Percentiles rank a stretch among this genome's conserved stretches.
phyloP scores from a whole-genome alignment of 441 rosid genomes.

The Aquilaria agallochum region DNA sequence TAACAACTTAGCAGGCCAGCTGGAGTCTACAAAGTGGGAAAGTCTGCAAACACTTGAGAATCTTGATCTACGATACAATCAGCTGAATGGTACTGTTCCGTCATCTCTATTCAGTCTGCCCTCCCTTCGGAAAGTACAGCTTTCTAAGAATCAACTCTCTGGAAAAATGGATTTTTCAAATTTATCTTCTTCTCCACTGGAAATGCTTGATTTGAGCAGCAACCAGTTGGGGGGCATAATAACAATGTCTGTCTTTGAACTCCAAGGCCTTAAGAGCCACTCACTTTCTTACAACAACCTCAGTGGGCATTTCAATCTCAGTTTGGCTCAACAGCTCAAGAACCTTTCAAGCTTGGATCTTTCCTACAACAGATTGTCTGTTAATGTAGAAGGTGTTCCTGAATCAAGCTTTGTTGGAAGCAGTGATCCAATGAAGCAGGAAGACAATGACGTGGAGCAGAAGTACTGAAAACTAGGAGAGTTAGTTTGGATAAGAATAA shows the following conservation, averaged over 20 bases:
- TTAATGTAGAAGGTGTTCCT: background rate
- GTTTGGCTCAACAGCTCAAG: conserved; percentile 5
- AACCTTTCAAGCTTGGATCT: conserved; percentile 29
- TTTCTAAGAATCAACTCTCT: conserved; percentile 24
- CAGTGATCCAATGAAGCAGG: too few relatives aligned
- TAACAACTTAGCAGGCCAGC: too few relatives aligned
- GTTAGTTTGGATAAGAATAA: too few relatives aligned
- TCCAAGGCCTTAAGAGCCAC: conserved; percentile 22
- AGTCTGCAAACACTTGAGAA: too few relatives aligned
- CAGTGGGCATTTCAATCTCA: conserved; percentile 21
- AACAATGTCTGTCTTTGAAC: conserved; percentile 5
- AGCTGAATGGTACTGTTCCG: conserved; percentile 6
- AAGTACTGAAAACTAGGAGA: too few relatives aligned
- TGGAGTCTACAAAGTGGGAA: too few relatives aligned
- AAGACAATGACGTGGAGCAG: too few relatives aligned
- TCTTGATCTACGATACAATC: too few relatives aligned
- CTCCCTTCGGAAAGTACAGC: conserved; percentile 23
- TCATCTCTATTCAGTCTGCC: conserved; percentile 22
- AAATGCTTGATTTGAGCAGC: too few relatives aligned
- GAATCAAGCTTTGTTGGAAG: background rate
- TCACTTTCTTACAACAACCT: conserved; percentile 33
- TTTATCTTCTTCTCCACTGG: too few relatives aligned
- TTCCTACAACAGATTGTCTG: conserved; percentile 30
- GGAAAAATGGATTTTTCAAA: conserved; percentile 7
- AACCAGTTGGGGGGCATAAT: background rate